phyloP scores from a whole-genome alignment of 2,329 filamentous ascomycete genomes.

The Calycina herbarum region DNA sequence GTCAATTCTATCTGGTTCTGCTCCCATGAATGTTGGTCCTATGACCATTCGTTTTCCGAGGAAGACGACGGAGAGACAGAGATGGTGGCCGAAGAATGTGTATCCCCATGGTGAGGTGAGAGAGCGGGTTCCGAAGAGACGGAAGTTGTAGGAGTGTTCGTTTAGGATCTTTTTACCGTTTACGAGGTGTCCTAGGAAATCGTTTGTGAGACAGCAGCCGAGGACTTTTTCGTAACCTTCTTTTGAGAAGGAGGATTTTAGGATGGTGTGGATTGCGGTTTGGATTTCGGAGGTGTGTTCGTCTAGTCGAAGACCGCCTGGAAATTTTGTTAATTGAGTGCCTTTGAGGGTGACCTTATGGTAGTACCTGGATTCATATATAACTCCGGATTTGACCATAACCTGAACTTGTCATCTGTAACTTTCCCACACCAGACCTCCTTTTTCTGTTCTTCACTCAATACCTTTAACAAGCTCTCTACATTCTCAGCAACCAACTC shows the following conservation, averaged over 20 bases:
- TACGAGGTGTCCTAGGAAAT: constrained; percentile 33
- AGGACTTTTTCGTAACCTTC: constrained; percentile 33
- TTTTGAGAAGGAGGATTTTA: constrained; percentile 30
- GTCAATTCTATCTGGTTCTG: constrained; percentile 64
- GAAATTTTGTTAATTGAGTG: no score
- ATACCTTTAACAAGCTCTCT: constrained; percentile 23
- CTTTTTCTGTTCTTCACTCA: constrained; percentile 28
- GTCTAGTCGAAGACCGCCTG: constrained; percentile 33
- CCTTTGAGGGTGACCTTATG: no score
- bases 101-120: constrained; percentile 31
- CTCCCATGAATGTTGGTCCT: constrained; percentile 76
- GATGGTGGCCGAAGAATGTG: constrained; percentile 68
- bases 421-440: constrained; percentile 30
- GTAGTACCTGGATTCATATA: constrained; percentile 34
- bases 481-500: constrained; percentile 26
- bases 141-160: constrained; percentile 35
- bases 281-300: constrained; percentile 29
- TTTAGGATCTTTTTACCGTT: constrained; percentile 35
- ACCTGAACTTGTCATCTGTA: constrained; percentile 33
- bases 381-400: constrained; percentile 37
- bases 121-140: constrained; percentile 32
- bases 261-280: constrained; percentile 28
- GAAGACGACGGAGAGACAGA: constrained; percentile 72
- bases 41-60: constrained; percentile 65
- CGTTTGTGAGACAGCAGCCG: constrained; percentile 34